Conservation (phyloP, 192 early-diverging fungal genomes). For the Nowakowskiella sp. region DNA sequence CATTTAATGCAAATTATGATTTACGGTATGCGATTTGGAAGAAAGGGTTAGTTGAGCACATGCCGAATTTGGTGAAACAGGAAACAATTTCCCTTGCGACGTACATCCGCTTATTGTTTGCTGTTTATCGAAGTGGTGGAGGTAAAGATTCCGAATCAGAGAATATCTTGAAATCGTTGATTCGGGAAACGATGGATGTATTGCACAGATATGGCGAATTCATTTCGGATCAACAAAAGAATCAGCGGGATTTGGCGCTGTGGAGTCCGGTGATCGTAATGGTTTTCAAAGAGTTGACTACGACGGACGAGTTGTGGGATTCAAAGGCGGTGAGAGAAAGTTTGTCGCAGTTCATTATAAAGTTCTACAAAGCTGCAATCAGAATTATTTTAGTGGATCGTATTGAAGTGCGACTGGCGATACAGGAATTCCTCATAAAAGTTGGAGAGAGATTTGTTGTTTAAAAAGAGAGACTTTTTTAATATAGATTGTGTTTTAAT, state of each 20-base stretch:
- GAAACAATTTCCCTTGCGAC: constrained; percentile 56
- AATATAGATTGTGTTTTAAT: no score
- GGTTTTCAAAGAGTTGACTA: constrained; percentile 35
- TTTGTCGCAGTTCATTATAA: constrained; percentile 2
- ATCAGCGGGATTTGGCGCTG: constrained; percentile 34
- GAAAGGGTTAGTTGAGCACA: constrained; percentile 77
- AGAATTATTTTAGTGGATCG: constrained; percentile 23
- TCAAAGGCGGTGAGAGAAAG: not conserved
- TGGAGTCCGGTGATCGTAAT: constrained; percentile 48
- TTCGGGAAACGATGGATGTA: constrained; percentile 36
- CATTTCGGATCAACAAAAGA: constrained; percentile 29
- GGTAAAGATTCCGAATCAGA: constrained; percentile 4
- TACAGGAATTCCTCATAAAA: constrained; percentile 37
- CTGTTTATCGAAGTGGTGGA: constrained; percentile 22
- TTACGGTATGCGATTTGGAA: constrained; percentile 73
- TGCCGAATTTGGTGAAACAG: constrained; percentile 87
- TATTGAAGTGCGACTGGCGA: constrained; percentile 28
- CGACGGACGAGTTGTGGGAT: constrained; percentile 37
- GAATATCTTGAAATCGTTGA: constrained; percentile 22
- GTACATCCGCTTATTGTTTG: constrained; percentile 41
- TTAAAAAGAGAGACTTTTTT: no score
- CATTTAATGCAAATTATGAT: constrained; percentile 70
- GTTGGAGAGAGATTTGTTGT: constrained; percentile 34
- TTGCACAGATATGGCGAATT: constrained; percentile 32
- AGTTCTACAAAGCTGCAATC: constrained; percentile 7